Evolutionary conservation across 139 green algal genomes (phyloP).

Genomic region (Coccomyxa sp.): DNA sequence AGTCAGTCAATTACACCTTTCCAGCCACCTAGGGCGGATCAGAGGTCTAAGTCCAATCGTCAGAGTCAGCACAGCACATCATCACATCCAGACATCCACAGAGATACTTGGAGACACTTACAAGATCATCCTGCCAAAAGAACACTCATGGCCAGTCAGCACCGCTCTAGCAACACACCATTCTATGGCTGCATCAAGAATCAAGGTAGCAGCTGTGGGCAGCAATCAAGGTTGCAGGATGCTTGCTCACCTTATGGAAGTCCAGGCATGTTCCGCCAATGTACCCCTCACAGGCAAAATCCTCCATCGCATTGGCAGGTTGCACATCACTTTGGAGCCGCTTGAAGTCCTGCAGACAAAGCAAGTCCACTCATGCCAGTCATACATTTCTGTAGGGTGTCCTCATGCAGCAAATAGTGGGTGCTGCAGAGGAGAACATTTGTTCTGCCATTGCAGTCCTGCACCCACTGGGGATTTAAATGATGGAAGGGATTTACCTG

Average conservation of each 20-base stretch:
- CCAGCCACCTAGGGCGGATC: neutral
- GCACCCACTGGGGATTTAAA: too few species aligned
- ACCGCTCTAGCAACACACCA: neutral
- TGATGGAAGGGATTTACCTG: neutral
- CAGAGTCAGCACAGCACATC: neutral
- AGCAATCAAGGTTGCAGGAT: neutral
- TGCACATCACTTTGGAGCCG: constrained; percentile 25
- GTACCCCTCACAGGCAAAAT: constrained; percentile 9
- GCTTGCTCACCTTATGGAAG: constrained; percentile 68
- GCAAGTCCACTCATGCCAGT: neutral
- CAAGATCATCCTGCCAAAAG: neutral
- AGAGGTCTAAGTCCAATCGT: too few species aligned
- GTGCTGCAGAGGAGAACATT: too few species aligned
- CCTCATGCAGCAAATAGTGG: neutral
- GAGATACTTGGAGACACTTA: neutral
- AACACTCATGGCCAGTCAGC: neutral
- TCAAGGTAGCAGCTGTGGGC: neutral
- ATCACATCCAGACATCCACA: neutral
- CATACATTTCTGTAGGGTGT: neutral
- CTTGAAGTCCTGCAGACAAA: constrained; percentile 54
- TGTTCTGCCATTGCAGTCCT: too few species aligned
- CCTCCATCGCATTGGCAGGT: neutral
- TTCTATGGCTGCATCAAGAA: neutral
- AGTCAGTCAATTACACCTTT: too few species aligned
- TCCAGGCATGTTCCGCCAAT: constrained; percentile 80